Base-by-base conservation (phyloP, 208 protist species). In the Herpetomonas samuelpessoai region DNA sequence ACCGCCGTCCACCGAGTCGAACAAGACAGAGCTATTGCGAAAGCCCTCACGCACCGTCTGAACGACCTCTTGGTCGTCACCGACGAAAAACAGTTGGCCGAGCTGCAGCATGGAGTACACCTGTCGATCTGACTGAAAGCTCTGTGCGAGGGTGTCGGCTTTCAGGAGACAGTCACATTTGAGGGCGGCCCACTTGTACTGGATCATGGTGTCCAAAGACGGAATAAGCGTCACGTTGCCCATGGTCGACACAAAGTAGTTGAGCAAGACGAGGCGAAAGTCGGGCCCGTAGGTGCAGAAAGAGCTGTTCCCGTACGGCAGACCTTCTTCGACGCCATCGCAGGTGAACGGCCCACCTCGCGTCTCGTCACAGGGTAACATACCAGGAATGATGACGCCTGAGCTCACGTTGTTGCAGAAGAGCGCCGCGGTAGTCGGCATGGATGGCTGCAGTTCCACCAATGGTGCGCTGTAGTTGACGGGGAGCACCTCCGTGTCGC, bases 241-340 rank as follows among this genome's bases (percentile, higher is more conserved):
- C 10, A 7, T 7, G 10, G 35, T 41, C 35, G 10, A 16, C 35
- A 41, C 10, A 7, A 41, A 18, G 35, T 41, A 41, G 35, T 41
- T 41, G 10, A 41, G 35, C 35, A 41, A 7, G 16, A 16, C 10
- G 35, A 18, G 16, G 10, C 16, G 35, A 16, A 41, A 41, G 10
- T 16, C 35, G 10, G 7, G 35, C 16, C 10, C 35, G 35, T 41
- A 41, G 10, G 35, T 41, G 35, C 35, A 41, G 35, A 41, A 41
- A 7, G 35, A 41, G 10, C 35, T 7, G 35, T 16, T 26, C 9
- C 52, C 55, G 22, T 67, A 65, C 10, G 72, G 72, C 35, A 73
- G 45, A 12, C 51, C 45, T 2, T 47, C 67, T 14, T 71, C 52
- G 45, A 71, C 67, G 22, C 67, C 67, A 22, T 70, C 56, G 61